Conservation (phyloP, 148 eudicot species). For the Amaranthus cruentus region DNA sequence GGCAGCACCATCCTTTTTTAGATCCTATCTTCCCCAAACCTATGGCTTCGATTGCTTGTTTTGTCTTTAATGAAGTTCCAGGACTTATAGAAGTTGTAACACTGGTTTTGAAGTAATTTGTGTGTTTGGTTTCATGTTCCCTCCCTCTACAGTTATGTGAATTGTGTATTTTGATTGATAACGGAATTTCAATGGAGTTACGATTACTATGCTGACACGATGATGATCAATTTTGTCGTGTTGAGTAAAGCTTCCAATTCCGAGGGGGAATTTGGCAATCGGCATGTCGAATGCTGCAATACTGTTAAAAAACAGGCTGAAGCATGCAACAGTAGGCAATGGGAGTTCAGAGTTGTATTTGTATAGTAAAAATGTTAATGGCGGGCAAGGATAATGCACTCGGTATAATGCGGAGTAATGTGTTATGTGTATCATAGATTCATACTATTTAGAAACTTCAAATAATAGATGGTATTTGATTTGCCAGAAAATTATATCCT, state of each 20-base stretch:
- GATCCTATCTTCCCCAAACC: slow-evolving; percentile 55
- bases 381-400: too few relatives aligned
- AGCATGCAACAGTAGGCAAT: not conserved
- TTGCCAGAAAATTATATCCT: too few relatives aligned
- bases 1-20: slow-evolving; percentile 47
- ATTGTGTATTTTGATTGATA: not conserved
- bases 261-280: too few relatives aligned
- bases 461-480: too few relatives aligned
- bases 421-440: too few relatives aligned
- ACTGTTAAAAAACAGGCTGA: not conserved
- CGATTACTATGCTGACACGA: too few relatives aligned
- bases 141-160: not conserved
- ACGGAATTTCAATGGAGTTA: too few relatives aligned
- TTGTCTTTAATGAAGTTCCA: not conserved
- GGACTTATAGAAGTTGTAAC: not conserved
- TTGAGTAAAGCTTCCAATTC: not conserved
- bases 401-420: too few relatives aligned
- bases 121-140: not conserved
- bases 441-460: too few relatives aligned
- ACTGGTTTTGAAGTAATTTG: not conserved
- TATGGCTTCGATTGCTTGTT: slow-evolving; percentile 7
- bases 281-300: not conserved
- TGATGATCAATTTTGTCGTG: too few relatives aligned
- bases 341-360: not conserved
- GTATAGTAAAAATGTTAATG: too few relatives aligned